A percentile compares a stretch with the other conserved stretches of the same genome.
Conservation (phyloP, 176 grass and related monocot species). For the Eleusine coracana region DNA sequence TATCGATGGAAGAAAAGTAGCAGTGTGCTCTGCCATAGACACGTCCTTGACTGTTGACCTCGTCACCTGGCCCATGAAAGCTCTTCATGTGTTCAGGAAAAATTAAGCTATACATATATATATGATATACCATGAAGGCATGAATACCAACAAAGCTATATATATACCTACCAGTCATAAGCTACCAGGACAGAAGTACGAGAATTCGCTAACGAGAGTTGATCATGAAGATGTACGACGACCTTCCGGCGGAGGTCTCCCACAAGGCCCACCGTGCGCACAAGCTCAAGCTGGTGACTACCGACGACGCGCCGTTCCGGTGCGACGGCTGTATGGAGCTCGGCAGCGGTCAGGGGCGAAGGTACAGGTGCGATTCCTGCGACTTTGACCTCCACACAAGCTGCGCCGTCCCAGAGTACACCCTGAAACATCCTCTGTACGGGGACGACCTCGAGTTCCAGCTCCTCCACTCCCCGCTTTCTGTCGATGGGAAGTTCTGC, state of each 20-base stretch:
- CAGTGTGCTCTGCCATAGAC: neutral
- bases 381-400: slow-evolving; percentile 22
- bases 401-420: neutral
- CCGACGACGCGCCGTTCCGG: neutral
- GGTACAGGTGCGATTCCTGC: slow-evolving; percentile 1
- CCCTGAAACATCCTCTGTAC: neutral
- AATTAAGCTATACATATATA: too few relatives aligned
- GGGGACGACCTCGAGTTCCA: neutral
- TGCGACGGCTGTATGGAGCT: slow-evolving; percentile 37
- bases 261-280: neutral
- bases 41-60: neutral
- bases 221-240: slow-evolving; percentile 10
- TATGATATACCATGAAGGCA: too few relatives aligned
- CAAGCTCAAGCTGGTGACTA: neutral
- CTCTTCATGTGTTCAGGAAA: neutral
- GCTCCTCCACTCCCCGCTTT: neutral
- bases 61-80: neutral
- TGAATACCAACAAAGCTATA: too few relatives aligned
- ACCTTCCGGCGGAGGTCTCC: neutral
- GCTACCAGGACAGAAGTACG: neutral
- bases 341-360: neutral
- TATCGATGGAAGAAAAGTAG: neutral
- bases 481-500: neutral
- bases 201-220: neutral
- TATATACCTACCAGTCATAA: too few relatives aligned